Evolutionary conservation across 148 eudicot genomes (phyloP).

Genomic region (Spergularia bocconei): DNA sequence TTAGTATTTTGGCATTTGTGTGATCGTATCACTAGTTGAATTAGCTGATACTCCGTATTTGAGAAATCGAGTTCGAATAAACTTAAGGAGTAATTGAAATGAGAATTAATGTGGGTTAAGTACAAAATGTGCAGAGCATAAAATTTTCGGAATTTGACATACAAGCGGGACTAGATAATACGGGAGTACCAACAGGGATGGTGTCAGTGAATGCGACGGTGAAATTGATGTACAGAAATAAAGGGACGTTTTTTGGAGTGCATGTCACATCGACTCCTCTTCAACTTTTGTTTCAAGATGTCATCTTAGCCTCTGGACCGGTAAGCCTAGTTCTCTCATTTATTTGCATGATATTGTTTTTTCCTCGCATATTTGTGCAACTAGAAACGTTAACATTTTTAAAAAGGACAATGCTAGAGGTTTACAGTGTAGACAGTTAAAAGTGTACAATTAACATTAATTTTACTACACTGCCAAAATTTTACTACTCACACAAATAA

Average conservation of each 20-base stretch:
- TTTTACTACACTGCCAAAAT: no score
- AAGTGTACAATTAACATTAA: no score
- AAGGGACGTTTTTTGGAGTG: slow-evolving; percentile 84
- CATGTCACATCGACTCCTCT: slow-evolving; percentile 75
- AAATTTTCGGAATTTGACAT: slow-evolving; percentile 49
- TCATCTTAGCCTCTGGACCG: slow-evolving; percentile 57
- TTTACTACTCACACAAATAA: no score
- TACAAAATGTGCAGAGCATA: slow-evolving; percentile 52
- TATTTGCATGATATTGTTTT: background rate
- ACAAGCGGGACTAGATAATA: slow-evolving; percentile 66
- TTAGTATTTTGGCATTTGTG: no score
- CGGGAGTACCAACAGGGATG: slow-evolving; percentile 86
- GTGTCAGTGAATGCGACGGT: slow-evolving; percentile 69
- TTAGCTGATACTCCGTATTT: no score
- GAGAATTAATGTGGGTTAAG: background rate
- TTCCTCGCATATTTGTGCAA: no score
- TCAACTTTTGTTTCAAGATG: slow-evolving; percentile 44
- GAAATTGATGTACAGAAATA: slow-evolving; percentile 53
- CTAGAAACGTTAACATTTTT: no score
- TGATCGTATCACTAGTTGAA: no score
- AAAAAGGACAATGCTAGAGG: no score
- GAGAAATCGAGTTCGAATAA: no score
- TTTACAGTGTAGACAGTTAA: no score
- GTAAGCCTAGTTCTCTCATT: slow-evolving; percentile 25
- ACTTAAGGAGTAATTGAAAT: background rate